Base-by-base conservation (phyloP, 2,329 filamentous ascomycete species). In the Penicillium olsonii region DNA sequence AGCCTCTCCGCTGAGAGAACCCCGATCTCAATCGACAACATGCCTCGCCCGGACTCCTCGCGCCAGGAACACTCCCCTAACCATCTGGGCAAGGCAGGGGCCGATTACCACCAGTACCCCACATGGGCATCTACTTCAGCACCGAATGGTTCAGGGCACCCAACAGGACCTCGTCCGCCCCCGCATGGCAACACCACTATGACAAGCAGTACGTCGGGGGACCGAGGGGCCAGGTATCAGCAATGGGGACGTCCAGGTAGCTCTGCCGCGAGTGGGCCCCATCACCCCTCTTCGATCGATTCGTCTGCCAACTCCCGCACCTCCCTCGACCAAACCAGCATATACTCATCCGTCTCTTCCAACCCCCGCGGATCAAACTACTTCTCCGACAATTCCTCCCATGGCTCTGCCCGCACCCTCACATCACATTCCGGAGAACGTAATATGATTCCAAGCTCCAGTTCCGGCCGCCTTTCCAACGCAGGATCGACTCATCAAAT, bases 61-160 rank as follows among this genome's bases (percentile, higher is more conserved):
- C 81, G 84, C 59, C 84, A 84, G 67, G 88, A 94, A 48, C 87
- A 87, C 50, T 79, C 88, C 51, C 89, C 91, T 24, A 88, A 94
- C 70, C 90, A 95, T 64, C 75, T 95, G 45, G 92, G 90, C 69
- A 92, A 90, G 73, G 79, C 78, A 57, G 83, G 83, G 41, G 76
- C 77, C 60, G 92, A 96, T 71, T 96, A 85, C 67, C 90, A 96
- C 74, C 92, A 96, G 66, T 96, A 96, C 69, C 90, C 91, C 35
- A 81, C 81, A 44, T 84, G 88, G 68, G 85, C 87, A 58, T 75
- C 82, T 24, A 72, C 79, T 42, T 67, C 75, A 33, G 66, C 75
- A 47, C 72, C 76, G 35, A 71, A 75, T 52, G 74, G 76, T 50
- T 78, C 74, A 59, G 67, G 76, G 33, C 83, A 87, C 62, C 76